A percentile compares a stretch with the other conserved stretches of the same genome.
Evolutionary conservation across 192 early-diverging fungal species (phyloP).

Genomic region (Oehlia diaphana): DNA sequence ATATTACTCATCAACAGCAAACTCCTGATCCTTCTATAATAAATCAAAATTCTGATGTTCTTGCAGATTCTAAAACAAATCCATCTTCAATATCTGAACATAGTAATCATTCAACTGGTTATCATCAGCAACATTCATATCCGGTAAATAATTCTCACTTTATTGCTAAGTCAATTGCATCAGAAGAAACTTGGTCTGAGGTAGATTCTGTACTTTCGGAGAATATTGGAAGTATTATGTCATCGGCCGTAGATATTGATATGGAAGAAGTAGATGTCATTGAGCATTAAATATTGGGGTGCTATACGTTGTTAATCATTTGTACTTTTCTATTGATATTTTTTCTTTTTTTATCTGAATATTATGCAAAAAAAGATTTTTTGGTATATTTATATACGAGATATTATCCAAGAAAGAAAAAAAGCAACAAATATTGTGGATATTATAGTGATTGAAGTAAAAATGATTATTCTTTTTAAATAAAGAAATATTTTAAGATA

Average conservation of each 20-base stretch:
- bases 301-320: too few relatives aligned
- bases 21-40: background rate
- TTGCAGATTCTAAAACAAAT: background rate
- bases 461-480: too few relatives aligned
- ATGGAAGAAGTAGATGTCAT: slow-evolving; percentile 10
- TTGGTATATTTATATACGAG: too few relatives aligned
- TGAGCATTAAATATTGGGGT: background rate
- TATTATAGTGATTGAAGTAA: too few relatives aligned
- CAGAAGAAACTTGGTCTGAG: slow-evolving; percentile 20
- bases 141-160: too few relatives aligned
- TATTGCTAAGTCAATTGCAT: background rate
- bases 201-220: slow-evolving; percentile 5
- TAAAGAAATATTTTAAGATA: too few relatives aligned
- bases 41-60: background rate
- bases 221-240: slow-evolving; percentile 14
- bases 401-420: too few relatives aligned
- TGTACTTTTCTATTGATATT: too few relatives aligned
- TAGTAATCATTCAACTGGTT: background rate
- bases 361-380: too few relatives aligned
- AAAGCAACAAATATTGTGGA: too few relatives aligned
- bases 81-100: background rate
- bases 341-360: too few relatives aligned
- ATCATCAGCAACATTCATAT: background rate
- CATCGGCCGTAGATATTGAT: slow-evolving; percentile 16
- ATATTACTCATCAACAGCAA: background rate